Evolutionary conservation across 768 basidiomycete genomes (phyloP).

Genomic region (Boletus pseudopeckii): DNA sequence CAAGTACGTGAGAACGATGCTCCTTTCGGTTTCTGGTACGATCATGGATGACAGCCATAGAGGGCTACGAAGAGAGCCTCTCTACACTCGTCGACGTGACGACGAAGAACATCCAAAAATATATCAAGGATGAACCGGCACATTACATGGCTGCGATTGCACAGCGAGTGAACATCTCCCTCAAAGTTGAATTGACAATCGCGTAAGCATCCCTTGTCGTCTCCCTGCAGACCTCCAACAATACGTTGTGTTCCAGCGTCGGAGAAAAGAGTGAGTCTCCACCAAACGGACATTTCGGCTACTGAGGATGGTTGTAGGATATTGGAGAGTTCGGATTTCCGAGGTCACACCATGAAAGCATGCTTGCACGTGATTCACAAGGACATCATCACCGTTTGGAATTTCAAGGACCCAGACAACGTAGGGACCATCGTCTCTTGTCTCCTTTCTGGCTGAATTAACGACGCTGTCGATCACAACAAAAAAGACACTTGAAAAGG

Average conservation of each 20-base stretch:
- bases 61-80: background rate
- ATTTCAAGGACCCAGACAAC: background rate
- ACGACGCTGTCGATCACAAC: too few relatives aligned
- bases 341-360: background rate
- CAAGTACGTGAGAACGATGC: background rate
- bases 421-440: background rate
- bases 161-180: background rate
- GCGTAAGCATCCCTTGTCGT: background rate
- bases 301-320: slow-evolving; percentile 1
- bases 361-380: slow-evolving; percentile 1
- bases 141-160: background rate
- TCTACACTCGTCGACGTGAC: background rate
- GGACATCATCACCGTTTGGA: slow-evolving; percentile 5
- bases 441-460: background rate
- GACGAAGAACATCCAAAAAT: background rate
- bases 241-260: background rate
- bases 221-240: background rate
- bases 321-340: background rate
- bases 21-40: background rate
- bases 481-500: background rate
- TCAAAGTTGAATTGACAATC: background rate
- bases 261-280: background rate
- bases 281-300: too few relatives aligned
- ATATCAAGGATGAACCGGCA: background rate
- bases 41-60: background rate